Conservation (phyloP, 2,329 filamentous ascomycete species). For the Colletotrichum tropicale region DNA sequence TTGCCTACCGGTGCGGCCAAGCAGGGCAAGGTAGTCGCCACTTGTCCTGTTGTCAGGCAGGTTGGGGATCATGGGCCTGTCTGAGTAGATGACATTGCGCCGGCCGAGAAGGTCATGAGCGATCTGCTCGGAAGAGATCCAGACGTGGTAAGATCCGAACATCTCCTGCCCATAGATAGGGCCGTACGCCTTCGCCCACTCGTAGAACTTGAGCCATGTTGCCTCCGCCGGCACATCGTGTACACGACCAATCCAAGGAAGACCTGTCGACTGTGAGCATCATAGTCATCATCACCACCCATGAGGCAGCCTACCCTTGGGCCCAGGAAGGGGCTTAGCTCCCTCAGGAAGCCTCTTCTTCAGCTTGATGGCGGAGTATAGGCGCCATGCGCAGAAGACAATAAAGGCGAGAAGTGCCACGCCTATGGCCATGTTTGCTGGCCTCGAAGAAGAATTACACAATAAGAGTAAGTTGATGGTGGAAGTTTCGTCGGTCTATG, state of each 20-base stretch:
- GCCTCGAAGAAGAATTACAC: not conserved
- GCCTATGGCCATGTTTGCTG: constrained; percentile 10
- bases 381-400: constrained; percentile 15
- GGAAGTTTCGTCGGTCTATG: not conserved
- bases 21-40: constrained; percentile 50
- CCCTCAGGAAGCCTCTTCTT: constrained; percentile 29
- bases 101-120: constrained; percentile 49
- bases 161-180: constrained; percentile 52
- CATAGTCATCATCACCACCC: not conserved
- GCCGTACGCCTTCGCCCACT: constrained; percentile 50
- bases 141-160: constrained; percentile 50
- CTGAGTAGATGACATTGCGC: constrained; percentile 48
- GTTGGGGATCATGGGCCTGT: constrained; percentile 50
- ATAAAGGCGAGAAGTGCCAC: constrained; percentile 16
- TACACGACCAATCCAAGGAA: constrained; percentile 48
- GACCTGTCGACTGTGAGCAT: constrained; percentile 30
- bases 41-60: constrained; percentile 51
- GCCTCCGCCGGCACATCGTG: constrained; percentile 46
- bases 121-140: constrained; percentile 51
- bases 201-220: constrained; percentile 52
- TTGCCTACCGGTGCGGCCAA: constrained; percentile 43
- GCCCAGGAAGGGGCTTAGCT: constrained; percentile 31
- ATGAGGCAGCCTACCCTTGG: constrained; percentile 24
- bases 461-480: not conserved
- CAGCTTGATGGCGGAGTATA: constrained; percentile 8